phyloP scores from a whole-genome alignment of 23 red algal genomes.

The Gracilariopsis chorda region DNA sequence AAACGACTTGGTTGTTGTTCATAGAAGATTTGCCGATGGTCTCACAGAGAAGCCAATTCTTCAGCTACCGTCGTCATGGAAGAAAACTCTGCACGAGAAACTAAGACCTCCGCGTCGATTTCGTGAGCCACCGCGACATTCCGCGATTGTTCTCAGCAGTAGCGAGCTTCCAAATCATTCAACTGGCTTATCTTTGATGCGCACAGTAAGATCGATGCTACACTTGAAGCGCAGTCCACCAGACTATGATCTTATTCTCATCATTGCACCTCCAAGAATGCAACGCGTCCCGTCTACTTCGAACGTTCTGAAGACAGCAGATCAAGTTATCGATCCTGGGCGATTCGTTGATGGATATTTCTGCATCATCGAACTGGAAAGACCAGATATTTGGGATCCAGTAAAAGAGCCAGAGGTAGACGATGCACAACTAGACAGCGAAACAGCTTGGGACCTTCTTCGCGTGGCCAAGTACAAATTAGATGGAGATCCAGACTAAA shows the following conservation, averaged over 20 bases:
- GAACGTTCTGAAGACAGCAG: constrained; percentile 8
- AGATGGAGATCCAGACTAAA: constrained; percentile 7
- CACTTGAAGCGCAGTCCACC: constrained; percentile 23
- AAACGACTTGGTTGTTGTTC: constrained; percentile 40
- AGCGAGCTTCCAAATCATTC: constrained; percentile 49
- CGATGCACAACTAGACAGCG: constrained; percentile 10
- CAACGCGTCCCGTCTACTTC: constrained; percentile 44
- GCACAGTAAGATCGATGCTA: constrained; percentile 50
- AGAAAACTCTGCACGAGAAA: constrained; percentile 37
- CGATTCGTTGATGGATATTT: constrained; percentile 52
- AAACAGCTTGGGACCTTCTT: constrained; percentile 42
- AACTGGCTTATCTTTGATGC: constrained; percentile 22
- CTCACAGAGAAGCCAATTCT: constrained; percentile 47
- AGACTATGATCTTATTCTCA: constrained; percentile 44
- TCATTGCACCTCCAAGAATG: constrained; percentile 59
- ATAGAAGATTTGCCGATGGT: constrained; percentile 51
- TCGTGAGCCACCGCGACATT: constrained; percentile 14
- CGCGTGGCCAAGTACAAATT: constrained; percentile 37
- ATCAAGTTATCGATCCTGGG: constrained; percentile 29
- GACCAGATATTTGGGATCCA: constrained; percentile 58
- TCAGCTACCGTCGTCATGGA: constrained; percentile 44
- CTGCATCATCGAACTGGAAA: constrained; percentile 34
- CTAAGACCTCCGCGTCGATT: constrained; percentile 27
- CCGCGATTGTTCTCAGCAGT: constrained; percentile 53
- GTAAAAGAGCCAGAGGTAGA: constrained; percentile 51